A percentile compares a stretch with the other conserved stretches of the same genome.
These are phyloP conservation scores for Fonsecaea nubica DNA, from an alignment of 2,329 filamentous ascomycete genomes.

Conservation along the genomic window DNA sequence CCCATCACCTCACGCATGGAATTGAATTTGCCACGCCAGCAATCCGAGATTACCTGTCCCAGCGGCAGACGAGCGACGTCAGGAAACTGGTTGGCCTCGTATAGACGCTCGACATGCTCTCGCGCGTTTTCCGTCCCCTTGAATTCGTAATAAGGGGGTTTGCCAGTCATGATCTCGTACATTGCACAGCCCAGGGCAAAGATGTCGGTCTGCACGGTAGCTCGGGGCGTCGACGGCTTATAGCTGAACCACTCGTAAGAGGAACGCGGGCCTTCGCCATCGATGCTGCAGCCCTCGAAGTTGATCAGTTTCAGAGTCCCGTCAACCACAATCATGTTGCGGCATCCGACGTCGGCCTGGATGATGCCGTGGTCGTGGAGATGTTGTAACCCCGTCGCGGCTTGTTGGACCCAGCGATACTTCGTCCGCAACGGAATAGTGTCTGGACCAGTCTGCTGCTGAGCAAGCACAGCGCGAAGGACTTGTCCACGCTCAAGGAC, in stretches of 20 bases:
- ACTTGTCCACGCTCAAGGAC: conserved; percentile 27
- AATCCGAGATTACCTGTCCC: conserved; percentile 16
- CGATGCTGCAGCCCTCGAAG: conserved; percentile 25
- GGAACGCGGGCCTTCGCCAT: conserved; percentile 19
- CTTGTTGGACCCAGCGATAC: conserved; percentile 37
- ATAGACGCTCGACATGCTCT: conserved; percentile 16
- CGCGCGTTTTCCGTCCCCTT: conserved; percentile 14
- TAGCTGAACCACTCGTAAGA: conserved; percentile 33
- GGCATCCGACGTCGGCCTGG: conserved; percentile 35
- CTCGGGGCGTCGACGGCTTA: conserved; percentile 35
- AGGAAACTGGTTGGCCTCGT: conserved; percentile 12
- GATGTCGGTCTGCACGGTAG: conserved; percentile 36
- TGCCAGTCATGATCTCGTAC: conserved; percentile 35
- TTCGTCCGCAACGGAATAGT: conserved; percentile 20
- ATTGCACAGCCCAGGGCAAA: conserved; percentile 40
- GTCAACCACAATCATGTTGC: conserved; percentile 20
- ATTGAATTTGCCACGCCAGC: conserved; percentile 19
- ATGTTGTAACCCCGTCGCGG: conserved; percentile 31
- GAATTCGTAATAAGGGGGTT: neutral
- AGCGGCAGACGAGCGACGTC: conserved; percentile 19
- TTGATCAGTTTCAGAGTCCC: conserved; percentile 22
- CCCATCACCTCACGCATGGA: conserved; percentile 20
- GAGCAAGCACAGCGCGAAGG: conserved; percentile 6
- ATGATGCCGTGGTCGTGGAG: conserved; percentile 32
- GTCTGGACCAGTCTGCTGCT: conserved; percentile 1